Percentiles rank a stretch among this genome's conserved stretches.
Evolutionary conservation across 2,329 filamentous ascomycete species (phyloP).

Genomic region (Scleromitrula shiraiana): DNA sequence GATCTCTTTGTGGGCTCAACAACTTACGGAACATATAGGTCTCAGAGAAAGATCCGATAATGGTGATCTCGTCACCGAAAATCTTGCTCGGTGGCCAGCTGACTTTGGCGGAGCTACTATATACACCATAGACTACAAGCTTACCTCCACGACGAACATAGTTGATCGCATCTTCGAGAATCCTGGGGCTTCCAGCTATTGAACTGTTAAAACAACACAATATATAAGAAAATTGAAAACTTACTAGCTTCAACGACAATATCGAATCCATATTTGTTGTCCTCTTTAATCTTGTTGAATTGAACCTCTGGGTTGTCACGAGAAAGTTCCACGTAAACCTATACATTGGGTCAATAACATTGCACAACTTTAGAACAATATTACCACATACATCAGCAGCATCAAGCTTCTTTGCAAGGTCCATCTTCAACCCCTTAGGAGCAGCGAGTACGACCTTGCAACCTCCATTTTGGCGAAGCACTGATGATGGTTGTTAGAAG

Average conservation of each 20-base stretch:
- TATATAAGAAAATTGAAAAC: conserved; percentile 22
- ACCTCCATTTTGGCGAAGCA: conserved; percentile 60
- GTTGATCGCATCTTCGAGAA: conserved; percentile 63
- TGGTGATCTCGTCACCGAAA: conserved; percentile 60
- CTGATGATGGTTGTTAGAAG: not conserved
- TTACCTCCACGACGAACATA: conserved; percentile 60
- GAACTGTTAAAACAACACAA: conserved; percentile 51
- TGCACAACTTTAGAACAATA: not conserved
- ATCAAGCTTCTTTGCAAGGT: conserved; percentile 52
- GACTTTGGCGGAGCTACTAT: conserved; percentile 53
- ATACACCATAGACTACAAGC: conserved; percentile 63
- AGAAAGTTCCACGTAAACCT: conserved; percentile 43
- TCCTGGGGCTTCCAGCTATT: conserved; percentile 51
- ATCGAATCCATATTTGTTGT: conserved; percentile 67
- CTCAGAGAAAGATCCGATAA: conserved; percentile 66
- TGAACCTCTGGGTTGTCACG: conserved; percentile 48
- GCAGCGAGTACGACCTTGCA: conserved; percentile 64
- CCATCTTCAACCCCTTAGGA: conserved; percentile 61
- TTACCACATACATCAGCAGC: conserved; percentile 38
- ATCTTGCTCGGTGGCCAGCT: conserved; percentile 66
- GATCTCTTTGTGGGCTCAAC: not conserved
- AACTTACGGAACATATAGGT: conserved; percentile 60
- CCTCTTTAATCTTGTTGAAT: conserved; percentile 52
- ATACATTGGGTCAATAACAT: not conserved
- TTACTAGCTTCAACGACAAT: conserved; percentile 12